Base-by-base conservation (phyloP, 2,329 filamentous ascomycete genomes). In the Biscogniauxia sp. region DNA sequence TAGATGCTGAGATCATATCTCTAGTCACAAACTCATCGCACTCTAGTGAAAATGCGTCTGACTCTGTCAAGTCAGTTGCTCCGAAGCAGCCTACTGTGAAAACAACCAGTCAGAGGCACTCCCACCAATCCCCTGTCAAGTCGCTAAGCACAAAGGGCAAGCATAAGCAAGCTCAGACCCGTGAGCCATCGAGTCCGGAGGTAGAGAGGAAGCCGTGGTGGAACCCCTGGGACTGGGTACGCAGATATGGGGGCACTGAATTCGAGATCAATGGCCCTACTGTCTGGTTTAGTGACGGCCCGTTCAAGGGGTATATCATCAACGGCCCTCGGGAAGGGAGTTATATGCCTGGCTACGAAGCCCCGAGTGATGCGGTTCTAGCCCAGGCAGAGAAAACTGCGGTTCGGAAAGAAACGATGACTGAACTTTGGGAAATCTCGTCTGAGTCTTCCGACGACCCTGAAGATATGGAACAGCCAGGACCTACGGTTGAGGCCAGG, bases 301-400 rank as follows among this genome's bases (percentile, higher is more conserved):
- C 69, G n/a, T 71, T 65, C 55, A 58, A 64, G 37, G 68, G 68
- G 17, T 68, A 65, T 50, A 68, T 70, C 23, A 55, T 57, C 8
- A 58, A 53, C 23, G 68, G 65, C 7, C 61, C 62, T 4, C 54
- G 59, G 26, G 53, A 59, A 8, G 67, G 68, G 17, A 52, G 53
- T 32, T 69, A 69, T 45, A 58, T 66, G 32, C 53, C 58, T 23
- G 62, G 64, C 9, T 66, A 56, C 26, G 15, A 52, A 19, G 54
- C 64, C 41, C 69, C 69, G 5, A 60, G 60, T n/a, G 53, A 62
- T 8, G 50, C 58, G 7, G 61, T 55, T 20, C 59, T 70, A 9
- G 58, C 56, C 13, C 32, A 64, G 51, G 63, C 65, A 51, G 63
- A 64, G 51, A 58, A 61, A 26, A 64, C 61, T 9, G 58, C 61